Percentiles rank a stretch among this genome's conserved stretches.
Conservation (phyloP, 2,329 filamentous ascomycete genomes). For the Cladophialophora bantiana region DNA sequence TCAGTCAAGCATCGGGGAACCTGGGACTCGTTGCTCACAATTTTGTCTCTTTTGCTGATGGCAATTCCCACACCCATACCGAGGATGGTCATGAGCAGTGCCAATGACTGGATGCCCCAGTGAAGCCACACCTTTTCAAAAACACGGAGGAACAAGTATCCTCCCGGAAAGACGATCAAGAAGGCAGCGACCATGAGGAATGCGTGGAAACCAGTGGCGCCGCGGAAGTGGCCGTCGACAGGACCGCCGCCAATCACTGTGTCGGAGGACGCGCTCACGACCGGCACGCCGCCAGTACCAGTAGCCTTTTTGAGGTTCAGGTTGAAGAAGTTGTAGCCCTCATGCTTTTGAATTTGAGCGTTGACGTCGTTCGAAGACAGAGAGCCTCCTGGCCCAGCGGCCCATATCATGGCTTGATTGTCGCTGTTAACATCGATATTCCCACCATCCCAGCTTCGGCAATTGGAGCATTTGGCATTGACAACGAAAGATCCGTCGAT, state of each 20-base stretch:
- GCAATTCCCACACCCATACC: conserved; percentile 63
- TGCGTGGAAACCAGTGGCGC: conserved; percentile 45
- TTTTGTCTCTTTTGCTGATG: conserved; percentile 61
- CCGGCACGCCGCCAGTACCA: conserved; percentile 54
- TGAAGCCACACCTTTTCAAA: conserved; percentile 63
- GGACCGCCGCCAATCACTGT: conserved; percentile 49
- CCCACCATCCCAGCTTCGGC: conserved; percentile 60
- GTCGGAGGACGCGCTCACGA: conserved; percentile 40
- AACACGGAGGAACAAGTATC: conserved; percentile 61
- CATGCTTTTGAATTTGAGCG: conserved; percentile 61
- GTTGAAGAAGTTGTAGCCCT: conserved; percentile 61
- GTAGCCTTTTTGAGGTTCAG: conserved; percentile 63
- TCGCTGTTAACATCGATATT: conserved; percentile 60
- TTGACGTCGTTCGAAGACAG: conserved; percentile 52
- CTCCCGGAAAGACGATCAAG: conserved; percentile 63
- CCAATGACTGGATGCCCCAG: conserved; percentile 60
- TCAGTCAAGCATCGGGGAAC: not conserved
- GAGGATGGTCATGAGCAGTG: conserved; percentile 56
- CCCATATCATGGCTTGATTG: conserved; percentile 62
- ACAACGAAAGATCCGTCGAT: conserved; percentile 54
- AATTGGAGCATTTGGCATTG: conserved; percentile 62
- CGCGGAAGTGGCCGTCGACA: conserved; percentile 15
- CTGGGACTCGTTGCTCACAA: conserved; percentile 53
- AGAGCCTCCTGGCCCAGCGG: conserved; percentile 58
- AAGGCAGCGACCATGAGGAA: conserved; percentile 64